Percentiles rank a stretch among this genome's conserved stretches.
Evolutionary conservation across 768 basidiomycete species (phyloP).

Genomic region (Tephrocybe sp.): DNA sequence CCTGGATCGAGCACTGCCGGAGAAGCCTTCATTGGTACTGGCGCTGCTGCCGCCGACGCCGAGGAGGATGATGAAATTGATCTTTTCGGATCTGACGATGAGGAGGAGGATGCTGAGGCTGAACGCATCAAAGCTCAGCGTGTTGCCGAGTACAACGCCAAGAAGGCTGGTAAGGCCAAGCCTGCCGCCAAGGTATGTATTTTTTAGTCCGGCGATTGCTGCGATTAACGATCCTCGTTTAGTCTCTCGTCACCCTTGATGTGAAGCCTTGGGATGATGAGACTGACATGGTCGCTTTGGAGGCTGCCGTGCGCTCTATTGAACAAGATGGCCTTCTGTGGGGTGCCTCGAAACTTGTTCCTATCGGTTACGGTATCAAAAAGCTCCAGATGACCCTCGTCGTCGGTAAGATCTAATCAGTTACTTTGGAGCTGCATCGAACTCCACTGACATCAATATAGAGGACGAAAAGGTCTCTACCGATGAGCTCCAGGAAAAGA

Average conservation of each 20-base stretch:
- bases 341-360: slow-evolving; percentile 91
- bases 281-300: slow-evolving; percentile 92
- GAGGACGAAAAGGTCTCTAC: slow-evolving; percentile 95
- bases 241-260: slow-evolving; percentile 98
- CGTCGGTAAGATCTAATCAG: slow-evolving; percentile 38
- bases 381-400: slow-evolving; percentile 81
- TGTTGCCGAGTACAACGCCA: slow-evolving; percentile 88
- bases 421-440: slow-evolving; percentile 1
- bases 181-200: slow-evolving; percentile 72
- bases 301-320: slow-evolving; percentile 80
- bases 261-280: slow-evolving; percentile 99
- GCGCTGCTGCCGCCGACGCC: slow-evolving; percentile 41
- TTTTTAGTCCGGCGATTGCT: slow-evolving; percentile 2
- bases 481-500: slow-evolving; percentile 91
- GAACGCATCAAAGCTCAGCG: slow-evolving; percentile 90
- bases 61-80: slow-evolving; percentile 80
- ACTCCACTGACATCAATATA: slow-evolving; percentile 24
- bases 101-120: slow-evolving; percentile 81
- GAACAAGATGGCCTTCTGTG: slow-evolving; percentile 90
- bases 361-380: slow-evolving; percentile 88
- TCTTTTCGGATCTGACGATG: slow-evolving; percentile 84
- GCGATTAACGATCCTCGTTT: slow-evolving; percentile 9
- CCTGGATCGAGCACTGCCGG: slow-evolving; percentile 85
- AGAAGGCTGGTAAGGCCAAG: slow-evolving; percentile 92
- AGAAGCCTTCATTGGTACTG: slow-evolving; percentile 59